A percentile compares a stretch with the other conserved stretches of the same genome.
phyloP scores from a whole-genome alignment of 1,284 basidiomycete species.

The Dichomitus squalens region DNA sequence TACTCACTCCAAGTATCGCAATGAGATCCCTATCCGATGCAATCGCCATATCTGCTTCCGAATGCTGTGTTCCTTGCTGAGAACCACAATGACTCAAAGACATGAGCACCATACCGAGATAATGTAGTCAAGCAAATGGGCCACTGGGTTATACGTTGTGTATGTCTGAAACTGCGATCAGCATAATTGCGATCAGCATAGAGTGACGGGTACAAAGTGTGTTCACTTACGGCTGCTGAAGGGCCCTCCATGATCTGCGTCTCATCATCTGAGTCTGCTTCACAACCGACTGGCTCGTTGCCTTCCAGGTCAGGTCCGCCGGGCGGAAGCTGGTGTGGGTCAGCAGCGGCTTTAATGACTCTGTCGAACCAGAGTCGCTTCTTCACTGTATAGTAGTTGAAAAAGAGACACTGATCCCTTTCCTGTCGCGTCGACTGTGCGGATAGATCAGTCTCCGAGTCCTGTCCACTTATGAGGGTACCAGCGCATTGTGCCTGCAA shows the following conservation, averaged over 20 bases:
- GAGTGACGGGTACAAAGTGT: no score
- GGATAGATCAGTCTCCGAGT: background rate
- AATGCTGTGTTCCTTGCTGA: background rate
- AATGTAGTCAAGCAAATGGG: slow-evolving; percentile 13
- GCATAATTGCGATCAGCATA: no score
- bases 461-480: background rate
- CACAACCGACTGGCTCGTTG: background rate
- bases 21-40: background rate
- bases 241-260: no score
- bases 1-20: background rate
- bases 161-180: background rate
- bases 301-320: background rate
- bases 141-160: slow-evolving; percentile 7
- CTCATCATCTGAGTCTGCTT: background rate
- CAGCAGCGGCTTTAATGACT: slow-evolving; percentile 3
- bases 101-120: background rate
- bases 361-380: background rate
- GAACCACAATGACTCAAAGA: no score
- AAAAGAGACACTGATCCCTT: slow-evolving; percentile 10
- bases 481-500: background rate
- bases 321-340: slow-evolving; percentile 5
- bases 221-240: background rate
- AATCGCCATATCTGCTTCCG: background rate
- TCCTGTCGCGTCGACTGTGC: no score
- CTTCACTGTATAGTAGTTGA: slow-evolving; percentile 18